These are phyloP conservation scores for Calendula officinalis DNA, from an alignment of 129 eudicot genomes.

Conservation along the genomic window DNA sequence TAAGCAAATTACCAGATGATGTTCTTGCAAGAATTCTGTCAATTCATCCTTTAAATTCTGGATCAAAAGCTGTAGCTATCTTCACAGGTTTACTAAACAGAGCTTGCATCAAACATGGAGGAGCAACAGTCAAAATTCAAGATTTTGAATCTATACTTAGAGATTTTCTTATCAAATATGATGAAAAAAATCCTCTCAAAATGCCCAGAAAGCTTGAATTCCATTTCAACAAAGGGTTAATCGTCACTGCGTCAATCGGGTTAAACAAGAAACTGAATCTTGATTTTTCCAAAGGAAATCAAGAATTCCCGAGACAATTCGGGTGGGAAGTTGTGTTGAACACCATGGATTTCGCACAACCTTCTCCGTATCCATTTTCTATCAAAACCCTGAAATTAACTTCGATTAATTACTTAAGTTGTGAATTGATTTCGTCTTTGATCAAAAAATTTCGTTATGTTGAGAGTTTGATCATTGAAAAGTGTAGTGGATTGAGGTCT, in stretches of 20 bases:
- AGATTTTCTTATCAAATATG: constrained; percentile 3
- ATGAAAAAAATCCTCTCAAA: constrained; percentile 16
- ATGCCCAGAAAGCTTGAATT: constrained; percentile 20
- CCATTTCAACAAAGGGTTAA: constrained; percentile 7
- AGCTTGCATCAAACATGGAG: constrained; percentile 15
- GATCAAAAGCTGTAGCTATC: constrained; percentile 29
- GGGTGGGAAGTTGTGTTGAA: constrained; percentile 26
- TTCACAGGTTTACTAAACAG: constrained; percentile 20
- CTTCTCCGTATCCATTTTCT: constrained; percentile 16
- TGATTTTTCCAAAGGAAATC: constrained; percentile 29
- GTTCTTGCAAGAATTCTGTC: constrained; percentile 20
- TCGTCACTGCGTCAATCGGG: constrained; percentile 17
- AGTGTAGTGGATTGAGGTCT: constrained; percentile 30
- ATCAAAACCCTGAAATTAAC: constrained; percentile 21
- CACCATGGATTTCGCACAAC: constrained; percentile 18
- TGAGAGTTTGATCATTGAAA: constrained; percentile 30
- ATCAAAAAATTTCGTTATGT: constrained; percentile 30
- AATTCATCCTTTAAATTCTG: constrained; percentile 32
- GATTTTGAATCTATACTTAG: constrained; percentile 15
- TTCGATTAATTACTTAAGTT: constrained; percentile 18
- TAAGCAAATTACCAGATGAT: constrained; percentile 31
- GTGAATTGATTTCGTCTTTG: constrained; percentile 19
- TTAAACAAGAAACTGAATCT: constrained; percentile 20
- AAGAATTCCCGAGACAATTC: constrained; percentile 27
- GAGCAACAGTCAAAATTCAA: constrained; percentile 9